These are phyloP conservation scores for Bassia scoparia DNA, from an alignment of 148 eudicot genomes.

Conservation along the genomic window DNA sequence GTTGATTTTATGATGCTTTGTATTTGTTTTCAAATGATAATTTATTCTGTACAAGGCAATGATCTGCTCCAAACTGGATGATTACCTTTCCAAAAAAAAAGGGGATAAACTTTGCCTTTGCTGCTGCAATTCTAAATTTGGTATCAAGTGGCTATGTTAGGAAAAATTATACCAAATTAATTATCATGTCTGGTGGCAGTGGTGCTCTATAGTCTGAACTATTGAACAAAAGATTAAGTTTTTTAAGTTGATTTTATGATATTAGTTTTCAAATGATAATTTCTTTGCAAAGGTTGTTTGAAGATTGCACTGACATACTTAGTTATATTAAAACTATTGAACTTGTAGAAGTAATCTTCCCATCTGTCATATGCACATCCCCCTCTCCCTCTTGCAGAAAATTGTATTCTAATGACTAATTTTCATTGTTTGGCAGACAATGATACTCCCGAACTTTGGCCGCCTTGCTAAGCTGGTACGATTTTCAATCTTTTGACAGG, in stretches of 20 bases:
- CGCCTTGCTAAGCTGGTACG: slow-evolving; percentile 96
- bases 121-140: too few species aligned
- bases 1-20: too few species aligned
- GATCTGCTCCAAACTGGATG: too few species aligned
- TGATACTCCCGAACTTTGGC: slow-evolving; percentile 86
- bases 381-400: not conserved
- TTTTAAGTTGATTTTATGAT: not conserved
- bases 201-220: not conserved
- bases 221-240: not conserved
- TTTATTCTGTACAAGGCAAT: too few species aligned
- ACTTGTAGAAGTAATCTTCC: not conserved
- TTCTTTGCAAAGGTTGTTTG: not conserved
- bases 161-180: too few species aligned
- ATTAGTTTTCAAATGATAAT: not conserved
- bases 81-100: too few species aligned
- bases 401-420: not conserved
- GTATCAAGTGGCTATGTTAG: too few species aligned
- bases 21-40: too few species aligned
- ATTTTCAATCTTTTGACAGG: not conserved
- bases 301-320: not conserved
- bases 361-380: not conserved
- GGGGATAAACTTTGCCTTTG: too few species aligned
- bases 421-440: slow-evolving; percentile 57
- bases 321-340: not conserved
- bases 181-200: too few species aligned